phyloP scores from a whole-genome alignment of 345 rosid species.

The Pseudoturritis turrita region DNA sequence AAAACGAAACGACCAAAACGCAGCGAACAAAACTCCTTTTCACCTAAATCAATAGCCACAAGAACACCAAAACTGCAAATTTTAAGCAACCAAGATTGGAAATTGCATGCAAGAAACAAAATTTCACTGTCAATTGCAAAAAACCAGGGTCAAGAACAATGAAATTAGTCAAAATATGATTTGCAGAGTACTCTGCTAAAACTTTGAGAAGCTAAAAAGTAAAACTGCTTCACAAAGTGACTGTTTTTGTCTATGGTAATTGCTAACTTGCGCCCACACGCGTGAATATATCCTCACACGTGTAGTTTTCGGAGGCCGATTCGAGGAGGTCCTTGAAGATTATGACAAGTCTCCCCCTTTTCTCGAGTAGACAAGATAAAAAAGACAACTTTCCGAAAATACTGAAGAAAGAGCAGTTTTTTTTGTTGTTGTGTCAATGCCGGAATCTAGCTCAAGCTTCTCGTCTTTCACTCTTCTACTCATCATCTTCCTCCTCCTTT shows the following conservation, averaged over 20 bases:
- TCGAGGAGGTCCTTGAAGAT: background rate
- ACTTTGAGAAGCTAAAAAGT: background rate
- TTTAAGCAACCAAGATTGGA: no score
- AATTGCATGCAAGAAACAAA: no score
- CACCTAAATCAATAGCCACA: no score
- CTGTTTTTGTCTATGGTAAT: background rate
- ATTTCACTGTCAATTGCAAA: no score
- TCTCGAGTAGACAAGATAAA: no score
- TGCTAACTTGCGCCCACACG: slow-evolving; percentile 19
- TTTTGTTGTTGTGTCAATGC: slow-evolving; percentile 1
- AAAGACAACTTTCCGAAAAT: slow-evolving; percentile 10
- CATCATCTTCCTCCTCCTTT: slow-evolving; percentile 12
- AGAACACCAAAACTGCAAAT: no score
- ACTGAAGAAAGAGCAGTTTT: background rate
- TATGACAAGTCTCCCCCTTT: background rate
- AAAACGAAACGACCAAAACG: background rate
- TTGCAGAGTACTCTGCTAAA: background rate
- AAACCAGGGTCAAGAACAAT: no score
- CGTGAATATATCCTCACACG: slow-evolving; percentile 5
- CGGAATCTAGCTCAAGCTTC: slow-evolving; percentile 28
- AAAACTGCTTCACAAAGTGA: background rate
- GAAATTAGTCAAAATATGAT: no score
- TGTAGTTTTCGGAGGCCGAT: background rate
- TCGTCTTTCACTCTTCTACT: slow-evolving; percentile 1
- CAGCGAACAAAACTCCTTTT: background rate